Base-by-base conservation (phyloP, 495 filamentous ascomycete species). In the Aspergillus ellipticus region DNA sequence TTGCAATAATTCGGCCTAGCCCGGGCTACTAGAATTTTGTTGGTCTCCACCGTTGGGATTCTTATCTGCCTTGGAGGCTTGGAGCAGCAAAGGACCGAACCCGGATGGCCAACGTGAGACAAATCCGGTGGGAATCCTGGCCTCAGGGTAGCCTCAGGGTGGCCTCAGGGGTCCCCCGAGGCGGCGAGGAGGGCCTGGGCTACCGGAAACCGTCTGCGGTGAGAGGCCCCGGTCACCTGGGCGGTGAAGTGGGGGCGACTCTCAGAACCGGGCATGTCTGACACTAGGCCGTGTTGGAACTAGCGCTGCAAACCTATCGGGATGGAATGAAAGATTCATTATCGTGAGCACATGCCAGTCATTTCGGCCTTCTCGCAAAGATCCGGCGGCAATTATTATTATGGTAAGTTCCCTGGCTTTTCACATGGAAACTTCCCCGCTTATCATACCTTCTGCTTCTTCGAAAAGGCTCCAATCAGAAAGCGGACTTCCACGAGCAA, bases 381-480 rank as follows among this genome's bases (percentile, higher is more conserved):
- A 19, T 17, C 3, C 35, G 19, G 20, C 11, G 15, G 1, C 11
- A 39, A 21, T 35, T n/a, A n/a, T n/a, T n/a, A n/a, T n/a, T n/a
- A 42, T 42, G 22, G 51, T 53, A 22, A 29, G 37, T 17, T 33
- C 17, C 22, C 13, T 20, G 10, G 2, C 17, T 10, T 10, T 21
- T 46, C 42, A 21, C n/a, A 29, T 22, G 28, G 10, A 6, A 17
- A 10, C 0, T 6, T 5, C 6, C 24, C 4, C 45, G 16, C 22
- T 28, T 21, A 46, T 31, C 16, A 24, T 50, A 21, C 56, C 60
- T 53, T 41, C 51, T 54, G 35, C 60, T 15, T 42, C 5, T 4
- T 15, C n/a, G 13, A 15, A 22, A 21, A 74, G 70, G 70, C 70
- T 31, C 70, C 70, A 5, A 56, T 66, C 13, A 57, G 66, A 51